A percentile compares a stretch with the other conserved stretches of the same genome.
These are phyloP conservation scores for Eucalyptus curtisii DNA, from an alignment of 345 rosid genomes.

Conservation along the genomic window DNA sequence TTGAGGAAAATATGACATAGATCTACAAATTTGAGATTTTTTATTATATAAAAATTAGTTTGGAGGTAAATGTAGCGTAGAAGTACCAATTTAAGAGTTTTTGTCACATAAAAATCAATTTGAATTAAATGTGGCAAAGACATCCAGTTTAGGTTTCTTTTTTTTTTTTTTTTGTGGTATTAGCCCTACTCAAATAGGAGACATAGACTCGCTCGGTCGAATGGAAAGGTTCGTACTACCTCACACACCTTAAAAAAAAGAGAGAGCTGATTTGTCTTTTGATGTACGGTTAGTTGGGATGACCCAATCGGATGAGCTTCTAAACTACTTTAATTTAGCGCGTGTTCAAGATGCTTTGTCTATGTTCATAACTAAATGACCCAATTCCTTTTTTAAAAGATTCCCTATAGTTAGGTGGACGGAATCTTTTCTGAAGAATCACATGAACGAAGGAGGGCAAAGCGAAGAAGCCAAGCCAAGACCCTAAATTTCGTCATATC, in stretches of 20 bases:
- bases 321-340: background rate
- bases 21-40: no score
- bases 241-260: background rate
- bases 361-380: background rate
- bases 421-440: background rate
- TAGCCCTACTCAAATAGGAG: background rate
- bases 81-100: no score
- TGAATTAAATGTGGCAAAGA: no score
- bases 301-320: background rate
- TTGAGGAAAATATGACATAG: no score
- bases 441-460: background rate
- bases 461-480: background rate
- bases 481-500: background rate
- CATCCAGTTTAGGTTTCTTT: no score
- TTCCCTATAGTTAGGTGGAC: background rate
- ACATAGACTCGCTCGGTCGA: background rate
- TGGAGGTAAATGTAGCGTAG: fast-evolving
- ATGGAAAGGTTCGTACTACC: background rate
- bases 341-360: background rate
- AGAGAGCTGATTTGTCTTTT: background rate
- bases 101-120: no score
- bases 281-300: background rate
- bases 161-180: no score
- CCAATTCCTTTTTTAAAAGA: background rate
- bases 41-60: no score